phyloP scores from a whole-genome alignment of 2,329 filamentous ascomycete species.

The Phaeosphaeriaceae sp. region DNA sequence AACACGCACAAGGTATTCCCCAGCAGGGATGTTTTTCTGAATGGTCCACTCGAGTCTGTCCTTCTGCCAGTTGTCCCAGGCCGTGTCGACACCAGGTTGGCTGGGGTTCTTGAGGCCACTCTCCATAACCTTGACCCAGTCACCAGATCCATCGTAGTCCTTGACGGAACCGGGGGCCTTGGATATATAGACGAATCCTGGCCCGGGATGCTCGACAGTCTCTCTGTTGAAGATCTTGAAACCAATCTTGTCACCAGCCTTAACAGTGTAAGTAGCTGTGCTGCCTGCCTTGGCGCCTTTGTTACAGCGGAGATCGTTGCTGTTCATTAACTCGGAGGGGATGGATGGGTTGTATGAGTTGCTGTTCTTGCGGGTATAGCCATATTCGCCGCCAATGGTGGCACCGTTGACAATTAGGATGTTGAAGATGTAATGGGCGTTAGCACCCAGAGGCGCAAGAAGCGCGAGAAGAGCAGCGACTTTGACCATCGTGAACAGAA shows the following conservation, averaged over 20 bases:
- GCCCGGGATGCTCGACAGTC: slow-evolving; percentile 52
- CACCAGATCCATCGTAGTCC: slow-evolving; percentile 69
- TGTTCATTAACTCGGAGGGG: slow-evolving; percentile 41
- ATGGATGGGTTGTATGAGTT: slow-evolving; percentile 44
- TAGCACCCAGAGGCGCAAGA: slow-evolving; percentile 29
- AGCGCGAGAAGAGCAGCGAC: slow-evolving; percentile 33
- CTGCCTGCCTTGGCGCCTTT: slow-evolving; percentile 40
- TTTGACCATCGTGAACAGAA: slow-evolving; percentile 35
- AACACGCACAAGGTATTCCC: slow-evolving; percentile 47
- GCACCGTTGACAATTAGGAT: slow-evolving; percentile 43
- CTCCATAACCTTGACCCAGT: slow-evolving; percentile 47
- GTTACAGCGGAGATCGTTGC: slow-evolving; percentile 46
- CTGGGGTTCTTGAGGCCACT: slow-evolving; percentile 37
- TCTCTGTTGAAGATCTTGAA: slow-evolving; percentile 60
- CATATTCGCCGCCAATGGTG: slow-evolving; percentile 40
- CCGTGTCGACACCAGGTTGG: slow-evolving; percentile 28
- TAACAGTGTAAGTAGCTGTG: slow-evolving; percentile 46
- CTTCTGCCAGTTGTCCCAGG: slow-evolving; percentile 48
- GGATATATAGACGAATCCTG: slow-evolving; percentile 47
- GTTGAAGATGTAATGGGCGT: slow-evolving; percentile 49
- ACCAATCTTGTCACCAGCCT: slow-evolving; percentile 57
- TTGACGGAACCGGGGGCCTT: slow-evolving; percentile 69
- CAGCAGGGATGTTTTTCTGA: slow-evolving; percentile 49
- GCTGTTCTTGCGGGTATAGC: slow-evolving; percentile 44
- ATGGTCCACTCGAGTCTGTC: slow-evolving; percentile 53